phyloP scores from a whole-genome alignment of 148 eudicot genomes.

The Rhododendron molle region DNA sequence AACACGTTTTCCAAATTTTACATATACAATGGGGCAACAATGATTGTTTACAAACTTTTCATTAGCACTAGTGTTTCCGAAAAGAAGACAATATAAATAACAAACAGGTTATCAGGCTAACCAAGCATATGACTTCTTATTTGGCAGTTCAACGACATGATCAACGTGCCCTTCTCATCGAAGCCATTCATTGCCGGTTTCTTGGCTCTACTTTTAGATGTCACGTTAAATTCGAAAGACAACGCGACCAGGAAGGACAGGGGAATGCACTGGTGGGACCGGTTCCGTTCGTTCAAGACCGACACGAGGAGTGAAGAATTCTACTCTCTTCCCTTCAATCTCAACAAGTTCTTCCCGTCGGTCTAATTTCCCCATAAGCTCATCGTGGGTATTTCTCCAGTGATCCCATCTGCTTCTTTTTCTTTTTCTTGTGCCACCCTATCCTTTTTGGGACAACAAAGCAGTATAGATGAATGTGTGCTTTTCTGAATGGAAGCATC shows the following conservation, averaged over 20 bases:
- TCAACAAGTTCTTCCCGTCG: slow-evolving; percentile 95
- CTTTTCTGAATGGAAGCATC: not conserved
- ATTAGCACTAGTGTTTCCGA: not conserved
- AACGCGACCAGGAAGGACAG: slow-evolving; percentile 61
- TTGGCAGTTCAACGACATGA: slow-evolving; percentile 89
- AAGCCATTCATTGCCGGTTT: slow-evolving; percentile 85
- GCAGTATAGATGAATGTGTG: slow-evolving; percentile 6
- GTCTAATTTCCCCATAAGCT: slow-evolving; percentile 31
- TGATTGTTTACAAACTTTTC: not conserved
- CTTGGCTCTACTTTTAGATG: slow-evolving; percentile 61
- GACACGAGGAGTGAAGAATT: slow-evolving; percentile 93
- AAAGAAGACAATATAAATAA: not conserved
- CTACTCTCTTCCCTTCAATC: slow-evolving; percentile 79
- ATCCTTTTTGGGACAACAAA: not conserved
- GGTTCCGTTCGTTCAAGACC: slow-evolving; percentile 63
- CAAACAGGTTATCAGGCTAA: not conserved
- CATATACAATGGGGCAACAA: not conserved
- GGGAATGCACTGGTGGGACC: slow-evolving; percentile 89
- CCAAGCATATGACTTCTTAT: not conserved
- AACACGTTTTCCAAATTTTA: no score
- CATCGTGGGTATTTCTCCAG: not conserved
- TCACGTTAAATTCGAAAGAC: slow-evolving; percentile 55
- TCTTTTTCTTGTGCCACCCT: not conserved
- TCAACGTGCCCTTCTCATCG: slow-evolving; percentile 87
- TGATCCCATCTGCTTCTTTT: not conserved